phyloP scores from a whole-genome alignment of 176 grass and related monocot genomes.

The Carex pumila region DNA sequence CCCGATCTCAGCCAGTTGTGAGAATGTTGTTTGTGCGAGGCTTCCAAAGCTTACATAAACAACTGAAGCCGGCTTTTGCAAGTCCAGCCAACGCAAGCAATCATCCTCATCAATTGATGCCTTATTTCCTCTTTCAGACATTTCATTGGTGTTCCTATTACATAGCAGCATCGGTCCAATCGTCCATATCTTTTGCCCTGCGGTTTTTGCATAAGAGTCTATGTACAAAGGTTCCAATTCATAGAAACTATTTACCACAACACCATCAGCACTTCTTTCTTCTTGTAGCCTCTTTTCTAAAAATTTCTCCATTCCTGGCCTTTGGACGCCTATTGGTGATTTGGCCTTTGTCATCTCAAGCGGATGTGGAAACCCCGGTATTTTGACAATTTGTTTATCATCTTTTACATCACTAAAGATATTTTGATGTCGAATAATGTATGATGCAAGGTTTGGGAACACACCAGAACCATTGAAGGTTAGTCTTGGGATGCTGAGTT shows the following conservation, averaged over 20 bases:
- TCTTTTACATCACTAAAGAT: constrained; percentile 26
- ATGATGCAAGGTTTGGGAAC: constrained; percentile 39
- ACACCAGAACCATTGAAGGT: constrained; percentile 34
- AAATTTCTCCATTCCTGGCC: constrained; percentile 17
- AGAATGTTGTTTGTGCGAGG: constrained; percentile 24
- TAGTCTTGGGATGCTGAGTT: constrained; percentile 44
- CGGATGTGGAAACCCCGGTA: constrained; percentile 37
- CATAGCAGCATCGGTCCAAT: constrained; percentile 61
- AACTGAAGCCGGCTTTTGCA: constrained; percentile 36
- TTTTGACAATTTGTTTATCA: constrained; percentile 29
- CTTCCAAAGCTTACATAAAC: constrained; percentile 73
- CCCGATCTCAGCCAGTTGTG: constrained; percentile 60
- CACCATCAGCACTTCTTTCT: constrained; percentile 26
- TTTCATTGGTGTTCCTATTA: constrained; percentile 7
- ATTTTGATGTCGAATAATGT: constrained; percentile 26
- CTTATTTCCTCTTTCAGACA: constrained; percentile 33
- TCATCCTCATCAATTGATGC: constrained; percentile 36
- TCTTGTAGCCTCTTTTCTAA: constrained; percentile 14
- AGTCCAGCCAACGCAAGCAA: constrained; percentile 55
- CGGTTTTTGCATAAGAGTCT: constrained; percentile 20
- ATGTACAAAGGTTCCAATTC: constrained; percentile 44
- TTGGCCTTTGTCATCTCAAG: constrained; percentile 38
- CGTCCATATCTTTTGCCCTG: constrained; percentile 40
- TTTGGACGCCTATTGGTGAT: not conserved
- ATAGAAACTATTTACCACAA: constrained; percentile 56